Base-by-base conservation (phyloP, 2,329 filamentous ascomycete genomes). In the Stagonosporopsis vannaccii region DNA sequence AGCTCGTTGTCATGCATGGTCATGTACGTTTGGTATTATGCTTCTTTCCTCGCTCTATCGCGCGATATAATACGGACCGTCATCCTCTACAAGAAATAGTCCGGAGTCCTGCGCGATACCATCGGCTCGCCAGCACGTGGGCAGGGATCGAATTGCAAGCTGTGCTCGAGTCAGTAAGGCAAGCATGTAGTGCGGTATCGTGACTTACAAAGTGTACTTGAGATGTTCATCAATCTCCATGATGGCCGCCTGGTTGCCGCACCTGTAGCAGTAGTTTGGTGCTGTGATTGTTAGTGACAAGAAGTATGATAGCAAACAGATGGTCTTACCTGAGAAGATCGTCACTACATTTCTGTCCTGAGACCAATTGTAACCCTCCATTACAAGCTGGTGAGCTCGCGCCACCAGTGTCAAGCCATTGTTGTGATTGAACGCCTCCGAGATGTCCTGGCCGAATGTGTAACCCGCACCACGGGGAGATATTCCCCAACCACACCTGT, bases 201-300 rank as follows among this genome's bases (percentile, higher is more conserved):
- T 28, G 28, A 88, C 92, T 79, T 85, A 97, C 94, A 99, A 98
- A 73, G 95, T 98, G 81, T 98, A 99, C 84, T 99, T 98, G 75
- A 99, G 82, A 78, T 98, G 93, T 81, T 99, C 95, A 67, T 98
- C 95, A 78, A 99, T 99, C 80, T 98, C 95, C 95, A 99, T 99
- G 78, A 99, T 98, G n/a, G 95, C 95, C 54, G 95, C 95, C 80
- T 98, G 95, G 80, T 99, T 99, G 75, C 95, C 95, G 75, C 95
- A 99, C 77, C 95, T 87, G 84, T 99, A 98, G 83, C 94, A 99
- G 84, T 99, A 99, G 67, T 84, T 83, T 35, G 81, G 81, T 65
- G 81, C 81, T 83, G 59, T 35, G 41, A 39, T 62, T 60, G 67
- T 79, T 51, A 79, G 74, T 59, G 12, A 39, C 37, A 7, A 20